A percentile compares a stretch with the other conserved stretches of the same genome.
Evolutionary conservation across 2,329 filamentous ascomycete species (phyloP).

Genomic region (Huntiella decipiens): DNA sequence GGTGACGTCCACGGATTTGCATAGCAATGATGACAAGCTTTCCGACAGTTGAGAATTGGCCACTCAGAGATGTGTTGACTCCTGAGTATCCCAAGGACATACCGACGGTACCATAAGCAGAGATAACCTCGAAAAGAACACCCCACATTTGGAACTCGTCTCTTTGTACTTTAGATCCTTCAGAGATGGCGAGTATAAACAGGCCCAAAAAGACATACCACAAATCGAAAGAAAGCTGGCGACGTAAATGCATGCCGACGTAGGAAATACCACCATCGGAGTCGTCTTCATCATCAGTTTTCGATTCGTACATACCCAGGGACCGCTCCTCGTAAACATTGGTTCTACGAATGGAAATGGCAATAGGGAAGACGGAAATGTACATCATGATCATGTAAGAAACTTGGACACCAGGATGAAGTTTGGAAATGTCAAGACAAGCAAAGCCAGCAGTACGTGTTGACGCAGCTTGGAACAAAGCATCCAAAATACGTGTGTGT

Average conservation of each 20-base stretch:
- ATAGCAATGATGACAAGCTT: slow-evolving; percentile 51
- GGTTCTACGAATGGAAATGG: slow-evolving; percentile 80
- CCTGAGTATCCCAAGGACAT: slow-evolving; percentile 65
- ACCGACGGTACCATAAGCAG: slow-evolving; percentile 86
- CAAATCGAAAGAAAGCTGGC: slow-evolving; percentile 87
- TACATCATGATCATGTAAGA: slow-evolving; percentile 99
- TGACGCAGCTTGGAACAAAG: slow-evolving; percentile 74
- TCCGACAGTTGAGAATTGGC: slow-evolving; percentile 57
- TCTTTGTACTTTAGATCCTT: slow-evolving; percentile 50
- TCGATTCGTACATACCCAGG: slow-evolving; percentile 49
- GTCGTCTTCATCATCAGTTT: slow-evolving; percentile 27
- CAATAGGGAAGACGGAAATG: slow-evolving; percentile 90
- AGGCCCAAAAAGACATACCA: slow-evolving; percentile 93
- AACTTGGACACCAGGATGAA: slow-evolving; percentile 84
- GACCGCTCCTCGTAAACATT: slow-evolving; percentile 93
- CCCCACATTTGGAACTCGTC: slow-evolving; percentile 48
- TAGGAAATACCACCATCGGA: slow-evolving; percentile 53
- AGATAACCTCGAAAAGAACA: slow-evolving; percentile 69
- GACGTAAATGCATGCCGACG: slow-evolving; percentile 75
- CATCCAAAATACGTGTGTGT: slow-evolving; percentile 63
- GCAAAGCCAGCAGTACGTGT: slow-evolving; percentile 84
- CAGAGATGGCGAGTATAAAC: slow-evolving; percentile 80
- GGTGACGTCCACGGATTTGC: slow-evolving; percentile 50
- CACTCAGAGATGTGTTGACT: slow-evolving; percentile 63
- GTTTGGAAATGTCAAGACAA: slow-evolving; percentile 53